Conservation (phyloP, 345 rosid species). For the Psidium friedrichsthalianum region DNA sequence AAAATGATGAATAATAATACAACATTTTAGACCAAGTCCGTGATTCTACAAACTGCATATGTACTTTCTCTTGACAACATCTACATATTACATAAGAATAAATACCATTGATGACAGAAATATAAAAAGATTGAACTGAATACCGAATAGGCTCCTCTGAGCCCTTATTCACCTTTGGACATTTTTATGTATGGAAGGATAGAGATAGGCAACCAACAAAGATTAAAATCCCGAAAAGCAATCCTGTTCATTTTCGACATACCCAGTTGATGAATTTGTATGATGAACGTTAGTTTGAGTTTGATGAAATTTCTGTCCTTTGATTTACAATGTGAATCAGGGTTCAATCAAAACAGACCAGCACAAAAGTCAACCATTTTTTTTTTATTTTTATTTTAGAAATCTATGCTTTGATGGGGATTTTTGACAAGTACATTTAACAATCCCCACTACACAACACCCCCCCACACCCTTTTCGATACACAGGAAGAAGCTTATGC, state of each 20-base stretch:
- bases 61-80: background rate
- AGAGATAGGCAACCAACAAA: too few relatives aligned
- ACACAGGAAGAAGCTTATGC: too few relatives aligned
- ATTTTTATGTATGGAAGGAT: background rate
- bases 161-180: background rate
- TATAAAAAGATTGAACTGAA: background rate
- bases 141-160: background rate
- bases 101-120: background rate
- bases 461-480: too few relatives aligned
- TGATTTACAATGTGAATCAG: background rate
- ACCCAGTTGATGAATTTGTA: too few relatives aligned
- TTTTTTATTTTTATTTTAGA: background rate
- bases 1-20: background rate
- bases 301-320: background rate
- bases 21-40: background rate
- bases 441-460: too few relatives aligned
- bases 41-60: background rate
- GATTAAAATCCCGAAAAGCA: background rate
- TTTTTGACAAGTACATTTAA: too few relatives aligned
- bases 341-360: background rate
- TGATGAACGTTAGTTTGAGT: too few relatives aligned
- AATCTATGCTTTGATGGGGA: background rate
- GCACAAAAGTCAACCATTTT: background rate
- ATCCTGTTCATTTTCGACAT: background rate
- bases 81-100: background rate